Evolutionary conservation across 2,329 filamentous ascomycete genomes (phyloP), one percentile per base, ranked within the genome.

Genomic region (Aureobasidium sp.): DNA sequence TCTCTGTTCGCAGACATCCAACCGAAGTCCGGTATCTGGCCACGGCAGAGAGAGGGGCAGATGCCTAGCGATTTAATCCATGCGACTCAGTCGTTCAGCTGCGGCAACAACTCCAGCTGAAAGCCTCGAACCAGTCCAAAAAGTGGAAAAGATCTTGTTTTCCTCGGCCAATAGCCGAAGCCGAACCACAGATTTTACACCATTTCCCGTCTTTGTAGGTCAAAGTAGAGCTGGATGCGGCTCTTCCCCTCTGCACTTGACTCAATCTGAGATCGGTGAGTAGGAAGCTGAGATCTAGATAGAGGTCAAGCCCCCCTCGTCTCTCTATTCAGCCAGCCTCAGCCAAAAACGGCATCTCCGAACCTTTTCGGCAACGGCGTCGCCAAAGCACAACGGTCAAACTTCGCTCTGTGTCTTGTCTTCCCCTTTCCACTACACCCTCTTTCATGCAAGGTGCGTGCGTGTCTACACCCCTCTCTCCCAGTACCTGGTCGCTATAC

Each of bases 341-440:
- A 57, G 53, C 41, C 54, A 36, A 29, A 59, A 59, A 59, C 54
- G 54, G 54, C 54, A 59, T 59, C 42, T 48, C 54, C 54, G 54
- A 59, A 59, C 54, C 34, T 34, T 59, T 54, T 48, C 27, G 45
- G 37, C 37, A 54, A 48, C 27, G 32, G 30, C 41, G 13, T 27
- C 29, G 30, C 30, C 32, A 34, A 36, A 36, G 21, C 21, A 5
- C 13, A 59, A 59, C 54, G 42, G 42, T 48, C 54, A 3, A 21
- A 54, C 50, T 36, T 53, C 50, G 41, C 21, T 32, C 25, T 34
- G 21, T 3, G n/a, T n/a, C 13, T 21, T 53, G 13, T 15, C 16
- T 37, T 21, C 15, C 39, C 34, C 34, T 37, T 11, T 15, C 16
- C 13, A 25, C 41, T 30, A 45, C 36, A 54, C 41, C 53, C 27